Percentiles rank a stretch among this genome's conserved stretches.
These are phyloP conservation scores for Trypanosoma cruzi DNA, from an alignment of 208 protist species.

Conservation along the genomic window DNA sequence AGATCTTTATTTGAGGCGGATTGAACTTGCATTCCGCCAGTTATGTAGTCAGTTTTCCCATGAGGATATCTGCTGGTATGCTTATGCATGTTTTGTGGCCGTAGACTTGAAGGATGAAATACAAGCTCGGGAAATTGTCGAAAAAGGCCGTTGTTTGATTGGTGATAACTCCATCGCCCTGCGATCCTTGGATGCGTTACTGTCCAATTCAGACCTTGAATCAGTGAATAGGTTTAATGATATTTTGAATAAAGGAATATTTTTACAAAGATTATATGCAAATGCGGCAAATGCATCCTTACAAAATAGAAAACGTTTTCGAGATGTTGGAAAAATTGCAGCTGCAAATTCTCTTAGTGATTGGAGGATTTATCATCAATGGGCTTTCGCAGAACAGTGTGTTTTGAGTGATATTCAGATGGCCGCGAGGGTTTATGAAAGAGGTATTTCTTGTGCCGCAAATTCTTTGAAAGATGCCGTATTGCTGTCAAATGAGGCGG, in stretches of 20 bases:
- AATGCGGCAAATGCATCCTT: slow-evolving; percentile 25
- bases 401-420: slow-evolving; percentile 59
- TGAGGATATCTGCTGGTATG: slow-evolving; percentile 75
- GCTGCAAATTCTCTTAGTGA: slow-evolving; percentile 55
- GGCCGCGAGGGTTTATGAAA: slow-evolving; percentile 74
- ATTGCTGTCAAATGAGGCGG: slow-evolving; percentile 63
- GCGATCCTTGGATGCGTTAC: slow-evolving; percentile 15
- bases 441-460: slow-evolving; percentile 69
- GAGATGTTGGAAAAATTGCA: slow-evolving; percentile 62
- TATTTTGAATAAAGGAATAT: slow-evolving; percentile 25
- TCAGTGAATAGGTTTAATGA: slow-evolving; percentile 15
- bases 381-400: slow-evolving; percentile 52
- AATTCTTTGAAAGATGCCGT: slow-evolving; percentile 49
- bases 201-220: background rate
- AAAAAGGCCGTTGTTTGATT: slow-evolving; percentile 29
- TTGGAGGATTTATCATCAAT: slow-evolving; percentile 86
- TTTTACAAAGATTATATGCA: slow-evolving; percentile 24
- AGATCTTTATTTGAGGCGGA: slow-evolving; percentile 65
- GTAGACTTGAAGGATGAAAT: slow-evolving; percentile 48
- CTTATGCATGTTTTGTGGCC: slow-evolving; percentile 74
- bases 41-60: slow-evolving; percentile 68
- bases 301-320: slow-evolving; percentile 40
- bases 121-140: slow-evolving; percentile 43
- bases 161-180: slow-evolving; percentile 54
- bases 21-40: slow-evolving; percentile 83